Percentiles rank a stretch among this genome's conserved stretches.
These are phyloP conservation scores for Xylaria telfairii DNA, from an alignment of 495 filamentous ascomycete genomes.

Conservation along the genomic window DNA sequence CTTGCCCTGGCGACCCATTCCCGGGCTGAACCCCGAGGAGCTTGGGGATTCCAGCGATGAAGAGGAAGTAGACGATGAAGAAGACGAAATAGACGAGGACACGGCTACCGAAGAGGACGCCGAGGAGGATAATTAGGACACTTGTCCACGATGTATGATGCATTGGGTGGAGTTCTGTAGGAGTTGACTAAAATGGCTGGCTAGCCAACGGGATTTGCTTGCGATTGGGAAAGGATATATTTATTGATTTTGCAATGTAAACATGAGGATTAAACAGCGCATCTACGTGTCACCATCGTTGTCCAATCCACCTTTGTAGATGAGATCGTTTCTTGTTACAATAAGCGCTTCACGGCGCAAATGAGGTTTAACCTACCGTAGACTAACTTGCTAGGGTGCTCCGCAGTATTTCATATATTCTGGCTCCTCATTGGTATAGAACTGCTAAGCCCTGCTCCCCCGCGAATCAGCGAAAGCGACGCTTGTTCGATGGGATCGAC, in stretches of 20 bases:
- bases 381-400: no score
- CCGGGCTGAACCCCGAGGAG: conserved; percentile 64
- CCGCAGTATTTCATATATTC: not conserved
- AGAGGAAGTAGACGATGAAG: conserved; percentile 52
- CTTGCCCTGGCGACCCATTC: conserved; percentile 78
- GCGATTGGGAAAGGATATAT: not conserved
- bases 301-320: not conserved
- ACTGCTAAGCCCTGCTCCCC: not conserved
- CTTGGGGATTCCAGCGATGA: conserved; percentile 58
- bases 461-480: conserved; percentile 9
- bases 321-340: not conserved
- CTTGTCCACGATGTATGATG: conserved; percentile 26
- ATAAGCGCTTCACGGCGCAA: not conserved
- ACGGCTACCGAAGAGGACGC: conserved; percentile 55
- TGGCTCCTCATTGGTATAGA: conserved; percentile 2
- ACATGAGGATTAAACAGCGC: conserved; percentile 2
- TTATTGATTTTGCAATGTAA: conserved; percentile 6
- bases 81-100: conserved; percentile 58
- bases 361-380: not conserved
- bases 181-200: conserved; percentile 18
- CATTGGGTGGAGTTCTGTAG: conserved; percentile 22
- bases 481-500: not conserved
- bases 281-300: no score
- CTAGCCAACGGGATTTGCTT: conserved; percentile 17
- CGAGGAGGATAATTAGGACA: conserved; percentile 39